Evolutionary conservation across 1,139 yeast genomes (phyloP), one percentile per base, ranked within the genome.

Genomic region (Suhomyces chickasaworum): DNA sequence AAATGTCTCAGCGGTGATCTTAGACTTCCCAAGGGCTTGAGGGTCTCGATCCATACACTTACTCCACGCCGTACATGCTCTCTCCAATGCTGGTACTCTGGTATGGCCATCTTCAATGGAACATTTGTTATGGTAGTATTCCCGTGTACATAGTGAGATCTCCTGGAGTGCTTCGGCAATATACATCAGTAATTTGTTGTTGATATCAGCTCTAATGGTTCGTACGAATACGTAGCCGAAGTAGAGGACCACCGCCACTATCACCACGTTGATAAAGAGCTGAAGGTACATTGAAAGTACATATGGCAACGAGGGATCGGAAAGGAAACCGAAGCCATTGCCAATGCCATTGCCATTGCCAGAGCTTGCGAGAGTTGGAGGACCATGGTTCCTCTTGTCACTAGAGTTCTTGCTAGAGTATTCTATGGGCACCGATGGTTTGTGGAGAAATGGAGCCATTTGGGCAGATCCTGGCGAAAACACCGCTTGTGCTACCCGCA

Each of bases 11-110:
- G 96, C 96, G 0, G 90, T 80, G 25, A 90, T 80, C 54, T 80
- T 77, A 3, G 95, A 88, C 39, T 81, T 77, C 4, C 93, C 95
- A n/a, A 90, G 80, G 7, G 80, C 71, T 35, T 81, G 79, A 12
- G 97, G 96, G 56, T 91, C 95, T 50, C 89, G 75, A 56, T 84
- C 81, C 96, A 88, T 90, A 64, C 99, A 93, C 51, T 76, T 78
- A 51, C 81, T 85, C 95, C 96, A 89, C 35, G 72, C 71, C 27
- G 77, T 71, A 64, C 99, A 93, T 16, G 81, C 75, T n/a, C 69
- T 65, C 54, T 86, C 90, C 23, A 90, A 65, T 0, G 90, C 93
- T 1, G 96, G 97, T 0, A 80, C 84, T 22, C 85, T 64, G 29
- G 60, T 61, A 50, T 73, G 65, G 7, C 63, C 60, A 29, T 57